Evolutionary conservation across 352 stramenopile genomes (phyloP), one percentile per base, ranked within the genome.

Genomic region (Albugo laibachii): DNA sequence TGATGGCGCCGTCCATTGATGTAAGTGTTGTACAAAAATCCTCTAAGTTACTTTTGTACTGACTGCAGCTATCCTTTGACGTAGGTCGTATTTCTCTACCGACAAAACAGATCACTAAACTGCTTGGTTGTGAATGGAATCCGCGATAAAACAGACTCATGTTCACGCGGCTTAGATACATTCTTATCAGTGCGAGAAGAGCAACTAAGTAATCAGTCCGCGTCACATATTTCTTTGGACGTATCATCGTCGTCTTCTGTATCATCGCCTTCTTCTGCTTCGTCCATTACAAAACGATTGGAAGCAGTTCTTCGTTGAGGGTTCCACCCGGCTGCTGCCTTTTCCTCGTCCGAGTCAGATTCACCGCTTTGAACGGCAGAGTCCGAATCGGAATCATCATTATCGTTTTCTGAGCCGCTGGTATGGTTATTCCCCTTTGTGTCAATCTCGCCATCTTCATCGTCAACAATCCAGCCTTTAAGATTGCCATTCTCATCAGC

Each of bases 401-500:
- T 21, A 8, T 50, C 61, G 15, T 65, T 57, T 8, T 71, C 75
- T 31, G 24, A 31, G 24, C 24, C 24, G 8, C 24, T 31, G 24
- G 24, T 10, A 31, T 3, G 3, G 24, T 31, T 31, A 31, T 31
- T 31, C 24, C 24, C 8, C 8, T 31, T 31, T 44, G 69, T 73
- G 37, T 65, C 74, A n/a, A 65, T 49, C 40, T 83, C 72, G 20
- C 70, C 81, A 39, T 80, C 74, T 13, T 85, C 71, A n/a, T 48
- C 45, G 37, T 75, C 63, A 13, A 53, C 69, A 20, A 83, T 63
- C 20, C 88, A 60, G 0, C 69, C 78, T 31, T 70, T 72, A 12
- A 92, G 43, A 45, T 92, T 92, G 10, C 75, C 78, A 41, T 86
- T 75, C 47, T 84, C 78, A 21, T 92, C 73, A 19, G 20, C 38